phyloP scores from a whole-genome alignment of 352 stramenopile species.

The Phytophthora ohioensis region DNA sequence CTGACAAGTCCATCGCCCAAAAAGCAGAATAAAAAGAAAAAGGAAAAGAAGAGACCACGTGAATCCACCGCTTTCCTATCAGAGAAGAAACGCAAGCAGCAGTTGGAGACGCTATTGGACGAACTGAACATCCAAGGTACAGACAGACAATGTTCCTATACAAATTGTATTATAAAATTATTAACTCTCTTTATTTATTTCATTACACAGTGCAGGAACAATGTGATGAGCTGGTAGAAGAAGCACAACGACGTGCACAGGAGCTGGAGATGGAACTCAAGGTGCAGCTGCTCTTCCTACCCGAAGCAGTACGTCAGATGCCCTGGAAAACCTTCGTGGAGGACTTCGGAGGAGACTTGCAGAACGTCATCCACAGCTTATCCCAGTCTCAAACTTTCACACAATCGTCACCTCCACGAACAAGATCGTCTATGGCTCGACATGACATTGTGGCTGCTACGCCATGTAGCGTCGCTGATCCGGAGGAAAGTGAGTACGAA shows the following conservation, averaged over 20 bases:
- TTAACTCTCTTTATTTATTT: slow-evolving; percentile 15
- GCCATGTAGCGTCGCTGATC: slow-evolving; percentile 39
- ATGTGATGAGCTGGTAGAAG: slow-evolving; percentile 58
- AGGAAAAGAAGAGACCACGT: slow-evolving; percentile 42
- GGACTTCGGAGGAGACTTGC: slow-evolving; percentile 78
- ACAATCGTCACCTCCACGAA: slow-evolving; percentile 22
- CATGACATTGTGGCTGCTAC: slow-evolving; percentile 54
- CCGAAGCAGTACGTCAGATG: slow-evolving; percentile 77
- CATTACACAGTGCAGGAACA: slow-evolving; percentile 64
- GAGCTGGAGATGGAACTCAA: slow-evolving; percentile 83
- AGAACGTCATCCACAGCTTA: slow-evolving; percentile 79
- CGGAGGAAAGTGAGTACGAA: slow-evolving; percentile 28
- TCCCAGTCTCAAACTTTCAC: slow-evolving; percentile 33
- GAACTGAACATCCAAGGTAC: slow-evolving; percentile 74
- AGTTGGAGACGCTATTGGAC: slow-evolving; percentile 54
- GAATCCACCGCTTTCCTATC: slow-evolving; percentile 28
- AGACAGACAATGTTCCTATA: background rate
- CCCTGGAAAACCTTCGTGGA: slow-evolving; percentile 83
- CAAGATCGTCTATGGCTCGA: slow-evolving; percentile 23
- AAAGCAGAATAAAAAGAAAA: slow-evolving; percentile 44
- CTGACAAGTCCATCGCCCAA: slow-evolving; percentile 31
- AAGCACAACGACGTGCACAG: slow-evolving; percentile 63
- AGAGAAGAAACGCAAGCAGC: slow-evolving; percentile 55
- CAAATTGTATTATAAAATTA: background rate
- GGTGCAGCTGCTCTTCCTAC: slow-evolving; percentile 80